These are phyloP conservation scores for Cylindrotheca closterium DNA, from an alignment of 108 stramenopile genomes.

Conservation along the genomic window DNA sequence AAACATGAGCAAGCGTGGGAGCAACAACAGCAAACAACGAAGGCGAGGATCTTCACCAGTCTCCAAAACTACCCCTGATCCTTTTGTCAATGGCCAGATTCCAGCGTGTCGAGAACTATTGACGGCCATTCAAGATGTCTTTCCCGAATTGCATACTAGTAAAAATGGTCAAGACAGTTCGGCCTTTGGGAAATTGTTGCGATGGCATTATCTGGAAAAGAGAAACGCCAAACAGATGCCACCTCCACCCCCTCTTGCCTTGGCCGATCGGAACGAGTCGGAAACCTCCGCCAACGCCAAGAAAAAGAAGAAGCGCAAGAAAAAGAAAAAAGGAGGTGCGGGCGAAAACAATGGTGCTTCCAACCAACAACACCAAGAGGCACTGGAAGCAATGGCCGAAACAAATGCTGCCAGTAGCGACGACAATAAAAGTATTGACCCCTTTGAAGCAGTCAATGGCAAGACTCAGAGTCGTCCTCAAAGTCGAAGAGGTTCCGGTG, in stretches of 20 bases:
- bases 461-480: too few relatives aligned
- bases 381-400: not conserved
- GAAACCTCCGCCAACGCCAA: not conserved
- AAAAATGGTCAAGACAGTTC: conserved; percentile 3
- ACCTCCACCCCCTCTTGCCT: conserved; percentile 7
- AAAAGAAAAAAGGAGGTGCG: conserved; percentile 27
- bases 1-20: not conserved
- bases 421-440: not conserved
- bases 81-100: conserved; percentile 23
- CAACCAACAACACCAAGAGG: not conserved
- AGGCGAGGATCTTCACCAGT: not conserved
- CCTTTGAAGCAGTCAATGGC: not conserved
- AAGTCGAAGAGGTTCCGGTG: too few relatives aligned
- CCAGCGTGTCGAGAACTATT: conserved; percentile 21
- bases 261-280: not conserved
- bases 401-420: not conserved
- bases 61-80: conserved; percentile 10
- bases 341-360: not conserved
- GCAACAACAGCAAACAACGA: not conserved
- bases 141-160: conserved; percentile 27
- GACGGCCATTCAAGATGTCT: conserved; percentile 27
- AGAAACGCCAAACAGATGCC: conserved; percentile 1
- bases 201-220: conserved; percentile 1
- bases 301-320: conserved; percentile 21
- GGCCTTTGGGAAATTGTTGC: conserved; percentile 5